Evolutionary conservation across 352 stramenopile genomes (phyloP), one percentile per base, ranked within the genome.

Genomic region (Globisporangium cederbergense): DNA sequence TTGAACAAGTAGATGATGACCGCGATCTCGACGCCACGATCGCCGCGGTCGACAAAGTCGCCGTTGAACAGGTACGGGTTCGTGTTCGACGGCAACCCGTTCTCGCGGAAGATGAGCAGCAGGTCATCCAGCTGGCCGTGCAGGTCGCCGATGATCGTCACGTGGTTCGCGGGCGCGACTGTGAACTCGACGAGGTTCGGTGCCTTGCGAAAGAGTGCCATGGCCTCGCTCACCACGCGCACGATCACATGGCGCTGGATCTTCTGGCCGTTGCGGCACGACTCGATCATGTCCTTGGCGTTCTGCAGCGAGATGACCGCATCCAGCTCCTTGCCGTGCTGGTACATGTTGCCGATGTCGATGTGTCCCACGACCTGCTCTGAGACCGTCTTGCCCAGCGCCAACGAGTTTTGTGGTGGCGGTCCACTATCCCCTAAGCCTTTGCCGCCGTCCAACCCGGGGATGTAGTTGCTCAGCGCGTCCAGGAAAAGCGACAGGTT

Each of bases 11-110:
- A 91, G 63, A 95, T 82, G 67, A 95, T 85, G 34, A 91, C 67
- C 11, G 79, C 64, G 66, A 96, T 88, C 61, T 96, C 88, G n/a
- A 94, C 76, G 34, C 77, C 79, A 20, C 85, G 82, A 62, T 91
- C 81, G 34, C 86, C 88, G 14, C 87, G 80, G 58, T 95, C 87
- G 9, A 96, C 86, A 66, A 96, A 81, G 65, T 96, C 87, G 38
- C 88, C 88, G 55, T 95, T 96, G 58, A 96, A 95, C 45, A 96
- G 22, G 68, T 96, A 96, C 51, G 84, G 83, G 58, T 96, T 96
- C 4, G 70, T 75, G 14, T 81, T 71, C 0, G 78, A 88, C 2
- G 88, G 88, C 11, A 92, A 30, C 0, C 89, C 89, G 58, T 97
- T 97, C 62, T 96, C 81, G 8, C 83, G 75, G 8, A 43, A 43